These are phyloP conservation scores for Geotrichum reessii DNA, from an alignment of 1,139 yeast genomes.

Conservation along the genomic window DNA sequence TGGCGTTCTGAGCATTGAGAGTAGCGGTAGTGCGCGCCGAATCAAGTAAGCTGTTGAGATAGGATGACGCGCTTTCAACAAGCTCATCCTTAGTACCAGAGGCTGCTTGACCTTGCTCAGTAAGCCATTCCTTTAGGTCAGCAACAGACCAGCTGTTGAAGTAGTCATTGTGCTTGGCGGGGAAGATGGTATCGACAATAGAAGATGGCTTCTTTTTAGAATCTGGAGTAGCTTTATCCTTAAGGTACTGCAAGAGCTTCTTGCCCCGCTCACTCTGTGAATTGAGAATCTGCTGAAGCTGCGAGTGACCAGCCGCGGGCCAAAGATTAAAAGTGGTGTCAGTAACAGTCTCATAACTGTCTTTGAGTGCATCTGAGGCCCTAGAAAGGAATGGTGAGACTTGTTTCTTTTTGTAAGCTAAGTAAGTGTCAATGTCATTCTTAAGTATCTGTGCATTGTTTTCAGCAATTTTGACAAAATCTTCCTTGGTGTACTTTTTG, in stretches of 20 bases:
- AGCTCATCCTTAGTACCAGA: slow-evolving; percentile 12
- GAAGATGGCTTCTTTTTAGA: slow-evolving; percentile 24
- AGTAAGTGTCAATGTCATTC: slow-evolving; percentile 9
- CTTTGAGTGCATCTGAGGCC: slow-evolving; percentile 11
- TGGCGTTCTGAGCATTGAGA: slow-evolving; percentile 26
- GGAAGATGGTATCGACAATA: slow-evolving; percentile 6
- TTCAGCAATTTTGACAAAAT: slow-evolving; percentile 14
- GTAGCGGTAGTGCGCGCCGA: slow-evolving; percentile 32
- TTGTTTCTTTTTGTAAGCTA: slow-evolving; percentile 5
- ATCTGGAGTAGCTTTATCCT: slow-evolving; percentile 20
- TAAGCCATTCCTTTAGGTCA: slow-evolving; percentile 14
- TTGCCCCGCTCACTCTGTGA: background rate
- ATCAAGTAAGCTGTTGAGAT: background rate
- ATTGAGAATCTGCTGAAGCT: slow-evolving; percentile 9
- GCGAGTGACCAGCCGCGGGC: slow-evolving; percentile 7
- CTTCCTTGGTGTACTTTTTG: background rate
- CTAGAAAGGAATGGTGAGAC: slow-evolving; percentile 9
- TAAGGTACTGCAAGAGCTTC: background rate
- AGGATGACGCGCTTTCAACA: slow-evolving; percentile 1
- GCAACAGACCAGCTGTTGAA: slow-evolving; percentile 42
- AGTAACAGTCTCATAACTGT: background rate
- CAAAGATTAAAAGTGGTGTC: slow-evolving; percentile 11
- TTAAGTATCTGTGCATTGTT: slow-evolving; percentile 2
- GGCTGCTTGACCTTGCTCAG: slow-evolving; percentile 10
- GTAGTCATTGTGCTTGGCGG: slow-evolving; percentile 43